phyloP scores from a whole-genome alignment of 768 basidiomycete genomes.

The Daedaleopsis sinensis region DNA sequence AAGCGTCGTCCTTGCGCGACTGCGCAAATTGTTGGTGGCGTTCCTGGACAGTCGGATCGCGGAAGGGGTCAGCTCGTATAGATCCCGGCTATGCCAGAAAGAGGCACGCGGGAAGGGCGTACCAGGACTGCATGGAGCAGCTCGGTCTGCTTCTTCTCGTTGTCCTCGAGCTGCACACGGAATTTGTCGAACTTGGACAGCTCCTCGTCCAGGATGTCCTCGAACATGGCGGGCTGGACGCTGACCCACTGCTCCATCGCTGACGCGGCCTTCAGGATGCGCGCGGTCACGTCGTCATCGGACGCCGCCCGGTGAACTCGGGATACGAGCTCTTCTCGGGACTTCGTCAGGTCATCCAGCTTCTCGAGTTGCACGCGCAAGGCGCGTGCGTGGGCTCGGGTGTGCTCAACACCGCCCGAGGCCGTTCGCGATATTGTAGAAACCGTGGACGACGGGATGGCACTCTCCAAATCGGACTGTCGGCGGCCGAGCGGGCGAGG shows the following conservation, averaged over 20 bases:
- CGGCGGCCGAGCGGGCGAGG: not conserved
- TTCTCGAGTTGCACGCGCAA: conserved; percentile 77
- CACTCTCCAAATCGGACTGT: conserved; percentile 66
- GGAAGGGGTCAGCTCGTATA: not conserved
- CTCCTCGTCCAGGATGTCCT: conserved; percentile 78
- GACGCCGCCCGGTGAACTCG: conserved; percentile 64
- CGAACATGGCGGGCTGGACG: conserved; percentile 85
- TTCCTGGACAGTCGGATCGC: conserved; percentile 36
- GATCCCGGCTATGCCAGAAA: not conserved
- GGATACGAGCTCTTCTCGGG: conserved; percentile 62
- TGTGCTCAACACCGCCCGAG: conserved; percentile 28
- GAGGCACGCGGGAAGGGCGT: conserved; percentile 18
- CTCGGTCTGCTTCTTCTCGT: conserved; percentile 61
- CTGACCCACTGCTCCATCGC: conserved; percentile 69
- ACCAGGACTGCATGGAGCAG: conserved; percentile 75
- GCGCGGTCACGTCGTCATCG: conserved; percentile 72
- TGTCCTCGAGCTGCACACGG: conserved; percentile 53
- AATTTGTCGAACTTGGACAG: conserved; percentile 82
- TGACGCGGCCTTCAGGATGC: conserved; percentile 66
- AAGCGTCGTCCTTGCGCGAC: conserved; percentile 76
- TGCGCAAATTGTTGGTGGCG: conserved; percentile 75
- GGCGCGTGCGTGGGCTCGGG: conserved; percentile 65
- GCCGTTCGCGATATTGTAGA: conserved; percentile 8
- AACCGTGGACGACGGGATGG: conserved; percentile 69
- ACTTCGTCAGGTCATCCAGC: conserved; percentile 69